A percentile compares a stretch with the other conserved stretches of the same genome.
These are phyloP conservation scores for Lactifluus subvellereus DNA, from an alignment of 768 basidiomycete species.

Conservation along the genomic window DNA sequence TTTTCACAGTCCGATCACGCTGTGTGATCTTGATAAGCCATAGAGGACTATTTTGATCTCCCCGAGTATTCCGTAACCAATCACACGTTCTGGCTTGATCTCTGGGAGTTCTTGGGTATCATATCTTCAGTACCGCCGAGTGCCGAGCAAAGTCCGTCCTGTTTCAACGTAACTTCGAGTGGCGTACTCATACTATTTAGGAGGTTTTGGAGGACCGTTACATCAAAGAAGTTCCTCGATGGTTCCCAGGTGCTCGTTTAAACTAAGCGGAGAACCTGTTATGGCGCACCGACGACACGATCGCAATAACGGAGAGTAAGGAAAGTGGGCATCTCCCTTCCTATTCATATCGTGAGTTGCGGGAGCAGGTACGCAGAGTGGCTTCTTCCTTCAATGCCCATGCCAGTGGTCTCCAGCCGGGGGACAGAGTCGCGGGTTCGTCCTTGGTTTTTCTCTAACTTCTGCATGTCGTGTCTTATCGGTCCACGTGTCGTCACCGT, in stretches of 20 bases:
- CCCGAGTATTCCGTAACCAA: slow-evolving; percentile 63
- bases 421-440: slow-evolving; percentile 66
- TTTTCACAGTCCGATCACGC: background rate
- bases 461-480: background rate
- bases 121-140: slow-evolving; percentile 51
- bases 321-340: slow-evolving; percentile 48
- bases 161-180: background rate
- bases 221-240: slow-evolving; percentile 52
- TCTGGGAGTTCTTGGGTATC: slow-evolving; percentile 63
- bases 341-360: slow-evolving; percentile 50
- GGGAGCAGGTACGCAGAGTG: slow-evolving; percentile 48
- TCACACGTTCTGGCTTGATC: slow-evolving; percentile 63
- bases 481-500: background rate
- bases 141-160: slow-evolving; percentile 34
- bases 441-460: background rate
- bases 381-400: slow-evolving; percentile 51
- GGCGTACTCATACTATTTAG: background rate
- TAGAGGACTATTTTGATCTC: slow-evolving; percentile 61
- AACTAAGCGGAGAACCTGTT: slow-evolving; percentile 75
- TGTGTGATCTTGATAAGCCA: background rate
- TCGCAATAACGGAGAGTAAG: slow-evolving; percentile 52
- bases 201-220: slow-evolving; percentile 37
- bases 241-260: slow-evolving; percentile 61
- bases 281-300: slow-evolving; percentile 49
- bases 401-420: slow-evolving; percentile 51